Base-by-base conservation (phyloP, 2,329 filamentous ascomycete species). In the Ophiostoma himal-ulmi region DNA sequence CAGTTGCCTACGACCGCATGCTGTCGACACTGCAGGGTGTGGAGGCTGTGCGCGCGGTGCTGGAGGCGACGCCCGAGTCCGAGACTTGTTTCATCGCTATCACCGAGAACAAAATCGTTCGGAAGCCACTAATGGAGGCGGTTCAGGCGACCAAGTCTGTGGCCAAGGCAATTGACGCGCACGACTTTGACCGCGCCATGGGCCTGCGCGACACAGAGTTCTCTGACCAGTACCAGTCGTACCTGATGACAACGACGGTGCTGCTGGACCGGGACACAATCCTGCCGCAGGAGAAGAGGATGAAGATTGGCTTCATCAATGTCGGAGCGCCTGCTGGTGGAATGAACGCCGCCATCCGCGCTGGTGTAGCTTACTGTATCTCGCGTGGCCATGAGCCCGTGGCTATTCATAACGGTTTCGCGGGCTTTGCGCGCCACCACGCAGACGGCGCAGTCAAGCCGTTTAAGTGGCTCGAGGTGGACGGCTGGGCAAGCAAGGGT, bases 281-380 rank as follows among this genome's bases (percentile, higher is more conserved):
- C 75, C 81, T 87, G 69, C 82, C 97, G 30, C 88, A 92, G 0
- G 82, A 88, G 70, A 85, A 94, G 91, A 88, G 90, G 75, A 93
- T 98, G 92, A 89, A 89, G 74, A 92, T 99, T 76, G 95, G 93
- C 67, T 97, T 99, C 77, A 92, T 99, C 80, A 96, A 98, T 76
- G 94, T 98, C 34, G 95, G 95, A 76, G 95, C 95, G 14, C 95
- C 95, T 8, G 95, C 95, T 39, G 95, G 95, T 79, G 95, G 95
- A 76, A 98, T 99, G 92, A 99, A 99, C 80, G 94, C 94, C 37
- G 95, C 95, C 60, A 95, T 96, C 26, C 89, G 95, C 75, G 94
- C 93, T 39, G 94, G 92, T 17, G 94, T 97, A 22, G 93, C 93
- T 41, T 97, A 97, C 83, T 98, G 94, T 79, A 80, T 96, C 71